Base-by-base conservation (phyloP, 805 yeast genomes). In the Cyberlindnera euphorbiiphila region DNA sequence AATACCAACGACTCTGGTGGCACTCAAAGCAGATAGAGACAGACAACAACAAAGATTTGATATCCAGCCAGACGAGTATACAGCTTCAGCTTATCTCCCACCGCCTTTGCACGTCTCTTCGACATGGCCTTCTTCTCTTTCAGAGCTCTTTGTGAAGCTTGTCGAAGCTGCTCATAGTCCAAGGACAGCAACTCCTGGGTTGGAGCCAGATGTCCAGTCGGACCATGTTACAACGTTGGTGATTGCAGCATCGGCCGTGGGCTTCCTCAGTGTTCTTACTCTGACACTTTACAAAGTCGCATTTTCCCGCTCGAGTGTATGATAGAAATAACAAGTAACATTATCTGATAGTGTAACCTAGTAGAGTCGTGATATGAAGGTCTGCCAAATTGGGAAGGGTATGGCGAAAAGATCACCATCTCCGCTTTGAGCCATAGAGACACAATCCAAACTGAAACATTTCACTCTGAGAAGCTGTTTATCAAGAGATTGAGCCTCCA, bases 31-130 rank as follows among this genome's bases (percentile, higher is more conserved):
- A 0, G 99, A 93, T 60, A 66, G 87, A 25, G 99, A 93, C 59
- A 79, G 94, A 49, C 98, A 89, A 56, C 97, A 91, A 54, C 99
- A 93, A 54, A 61, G 98, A 25, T 78, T 82, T 25, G 85, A 76
- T 38, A 65, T 72, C 6, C 96, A 86, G 54, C 98, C 99, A 0
- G 98, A 93, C 49, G 81, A 77, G 19, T 88, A 80, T 53, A 81
- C 96, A 0, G 66, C 85, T 20, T 69, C 73, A 5, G 59, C 88
- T 6, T 67, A 61, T 41, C 57, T 93, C 12, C 78, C 81, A 9
- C 85, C 93, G 4, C 98, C 98, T 0, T 61, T 93, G 45, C 98
- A 93, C 54, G 84, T 91, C 2, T 85, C 95, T 0, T 84, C 95
- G 0, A 71, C 79, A 10, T 93, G 99, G 99, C 71, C 85, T 2